These are phyloP conservation scores for Coemansia sp. DNA, from an alignment of 192 early-diverging fungal genomes.

Conservation along the genomic window DNA sequence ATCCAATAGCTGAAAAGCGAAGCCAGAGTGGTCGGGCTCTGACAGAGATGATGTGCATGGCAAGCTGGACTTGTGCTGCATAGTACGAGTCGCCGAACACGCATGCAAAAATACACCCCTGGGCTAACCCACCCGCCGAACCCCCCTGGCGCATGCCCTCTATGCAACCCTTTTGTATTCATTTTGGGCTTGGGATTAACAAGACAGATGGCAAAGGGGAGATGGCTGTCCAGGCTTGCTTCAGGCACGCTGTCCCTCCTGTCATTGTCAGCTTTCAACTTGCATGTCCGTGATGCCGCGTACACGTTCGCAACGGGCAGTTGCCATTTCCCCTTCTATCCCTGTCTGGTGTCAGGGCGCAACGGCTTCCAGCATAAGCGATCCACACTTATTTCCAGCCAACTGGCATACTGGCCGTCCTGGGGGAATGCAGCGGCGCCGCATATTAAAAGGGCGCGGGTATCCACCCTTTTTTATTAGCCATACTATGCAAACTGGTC, in stretches of 20 bases:
- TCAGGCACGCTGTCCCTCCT: not conserved
- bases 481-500: not conserved
- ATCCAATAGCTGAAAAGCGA: constrained; percentile 3
- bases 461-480: not conserved
- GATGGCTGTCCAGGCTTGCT: not conserved
- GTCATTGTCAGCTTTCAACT: not conserved
- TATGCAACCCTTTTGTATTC: constrained; percentile 2
- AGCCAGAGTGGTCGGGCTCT: not conserved
- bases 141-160: constrained; percentile 1
- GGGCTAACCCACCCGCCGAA: not conserved
- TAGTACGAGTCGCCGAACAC: constrained; percentile 2
- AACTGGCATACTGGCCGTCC: not conserved
- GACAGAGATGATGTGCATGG: not conserved
- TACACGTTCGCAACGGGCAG: not conserved
- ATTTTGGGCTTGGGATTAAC: not conserved
- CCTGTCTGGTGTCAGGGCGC: not conserved
- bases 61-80: not conserved
- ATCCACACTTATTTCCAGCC: not conserved
- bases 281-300: constrained; percentile 2
- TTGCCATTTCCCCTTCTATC: not conserved
- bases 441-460: constrained; percentile 11
- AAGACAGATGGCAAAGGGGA: not conserved
- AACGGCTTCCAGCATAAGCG: not conserved
- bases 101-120: not conserved
- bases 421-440: not conserved